Base-by-base conservation (phyloP, 2,329 filamentous ascomycete genomes). In the Phaeosphaeria sp. region DNA sequence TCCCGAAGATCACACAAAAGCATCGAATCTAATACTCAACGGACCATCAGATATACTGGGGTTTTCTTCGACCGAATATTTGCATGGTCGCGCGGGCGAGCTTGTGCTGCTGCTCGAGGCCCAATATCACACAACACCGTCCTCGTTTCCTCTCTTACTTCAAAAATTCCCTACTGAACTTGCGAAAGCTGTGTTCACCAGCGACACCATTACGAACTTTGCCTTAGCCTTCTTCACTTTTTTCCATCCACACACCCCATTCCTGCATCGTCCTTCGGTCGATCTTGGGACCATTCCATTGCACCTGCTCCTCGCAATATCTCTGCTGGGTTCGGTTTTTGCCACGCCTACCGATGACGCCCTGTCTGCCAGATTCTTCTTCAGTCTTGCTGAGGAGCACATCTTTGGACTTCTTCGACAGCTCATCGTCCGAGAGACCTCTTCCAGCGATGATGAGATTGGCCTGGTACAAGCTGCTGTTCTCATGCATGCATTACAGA, bases 231-330 rank as follows among this genome's bases (percentile, higher is more conserved):
- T 81, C 53, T 82, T 82, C 55, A 75, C 76, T 39, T 77, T 76
- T 55, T 82, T 80, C 76, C 80, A 83, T 33, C 75, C 75, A 2
- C 80, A 79, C 53, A 80, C 77, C 53, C 67, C 79, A 0, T 77
- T 83, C 25, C 64, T 83, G 11, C 30, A 36, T 36, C 30, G 30
- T 3, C 4, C 80, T 82, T 60, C 59, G 65, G 8, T 74, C 78
- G 5, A 75, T 78, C 0, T 82, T 82, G 51, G 71, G 79, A 1
- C 72, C 73, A 3, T 66, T 78, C 2, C 59, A 77, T 27, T 71
- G 76, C 30, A 36, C 1, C 64, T 83, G 6, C 67, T 83, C 4
- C 71, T 78, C 1, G 71, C 77, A 1, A 65, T 83, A 5, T 66
- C 75, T 0, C 75, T 82, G 51, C 77, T 80, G 66, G 81, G 81